Percentiles rank a stretch among this genome's conserved stretches.
These are phyloP conservation scores for Colletotrichum eremochloae DNA, from an alignment of 2,329 filamentous ascomycete genomes.

Conservation along the genomic window DNA sequence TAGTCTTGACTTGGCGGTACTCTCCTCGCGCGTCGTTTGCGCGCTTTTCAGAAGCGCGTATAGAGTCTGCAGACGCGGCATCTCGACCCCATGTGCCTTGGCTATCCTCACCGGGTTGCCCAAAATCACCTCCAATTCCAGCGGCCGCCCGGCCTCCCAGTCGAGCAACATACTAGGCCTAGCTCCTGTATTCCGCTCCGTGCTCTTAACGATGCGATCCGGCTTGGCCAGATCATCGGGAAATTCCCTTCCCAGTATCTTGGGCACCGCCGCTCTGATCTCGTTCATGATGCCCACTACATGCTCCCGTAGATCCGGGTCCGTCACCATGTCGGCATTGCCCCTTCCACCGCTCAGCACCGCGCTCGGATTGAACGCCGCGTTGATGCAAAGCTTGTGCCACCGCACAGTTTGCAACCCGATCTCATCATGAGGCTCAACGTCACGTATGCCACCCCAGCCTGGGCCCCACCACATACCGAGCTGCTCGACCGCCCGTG, in stretches of 20 bases:
- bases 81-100: slow-evolving; percentile 70
- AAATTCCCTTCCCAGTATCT: slow-evolving; percentile 72
- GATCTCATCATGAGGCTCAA: slow-evolving; percentile 72
- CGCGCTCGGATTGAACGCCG: slow-evolving; percentile 79
- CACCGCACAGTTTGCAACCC: slow-evolving; percentile 79
- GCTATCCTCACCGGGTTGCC: slow-evolving; percentile 79
- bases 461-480: slow-evolving; percentile 62
- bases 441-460: slow-evolving; percentile 74
- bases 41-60: slow-evolving; percentile 76
- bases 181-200: slow-evolving; percentile 73
- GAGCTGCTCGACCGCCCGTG: slow-evolving; percentile 62
- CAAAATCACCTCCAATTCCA: slow-evolving; percentile 80
- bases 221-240: slow-evolving; percentile 71
- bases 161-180: slow-evolving; percentile 78
- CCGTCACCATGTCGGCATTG: slow-evolving; percentile 75
- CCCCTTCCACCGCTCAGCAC: slow-evolving; percentile 74
- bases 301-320: slow-evolving; percentile 73
- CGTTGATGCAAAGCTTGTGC: slow-evolving; percentile 85
- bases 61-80: slow-evolving; percentile 75
- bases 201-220: slow-evolving; percentile 73
- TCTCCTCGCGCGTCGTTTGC: slow-evolving; percentile 65
- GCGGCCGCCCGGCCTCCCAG: slow-evolving; percentile 74
- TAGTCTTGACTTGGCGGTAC: slow-evolving; percentile 50
- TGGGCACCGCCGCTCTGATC: slow-evolving; percentile 73
- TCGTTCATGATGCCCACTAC: slow-evolving; percentile 77